Conservation (phyloP, 208 protist species). For the Leptomonas pyrrhocoris region DNA sequence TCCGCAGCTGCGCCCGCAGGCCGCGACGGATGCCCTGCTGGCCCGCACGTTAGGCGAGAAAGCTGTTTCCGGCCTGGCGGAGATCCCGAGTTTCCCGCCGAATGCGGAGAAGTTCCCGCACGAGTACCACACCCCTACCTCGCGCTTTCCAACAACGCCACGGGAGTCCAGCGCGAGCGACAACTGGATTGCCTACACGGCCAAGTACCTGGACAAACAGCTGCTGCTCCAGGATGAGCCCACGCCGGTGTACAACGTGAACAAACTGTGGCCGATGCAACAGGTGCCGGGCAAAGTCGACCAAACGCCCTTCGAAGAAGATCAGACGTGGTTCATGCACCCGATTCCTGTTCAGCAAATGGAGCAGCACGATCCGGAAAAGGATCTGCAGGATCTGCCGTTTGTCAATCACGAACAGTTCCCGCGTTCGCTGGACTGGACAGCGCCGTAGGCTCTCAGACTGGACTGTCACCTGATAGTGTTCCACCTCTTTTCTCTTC, state of each 20-base stretch:
- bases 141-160: conserved; percentile 77
- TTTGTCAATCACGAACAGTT: conserved; percentile 92
- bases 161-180: conserved; percentile 37
- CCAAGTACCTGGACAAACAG: conserved; percentile 84
- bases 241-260: conserved; percentile 77
- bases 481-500: neutral
- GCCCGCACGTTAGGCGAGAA: conserved; percentile 68
- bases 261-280: conserved; percentile 88
- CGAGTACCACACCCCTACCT: conserved; percentile 85
- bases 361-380: conserved; percentile 85
- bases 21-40: conserved; percentile 66
- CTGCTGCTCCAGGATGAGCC: conserved; percentile 64
- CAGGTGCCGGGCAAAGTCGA: conserved; percentile 86
- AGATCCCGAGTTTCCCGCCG: conserved; percentile 55
- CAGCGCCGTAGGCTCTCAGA: conserved; percentile 55
- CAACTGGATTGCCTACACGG: conserved; percentile 88
- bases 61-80: conserved; percentile 26
- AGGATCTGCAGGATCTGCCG: conserved; percentile 85
- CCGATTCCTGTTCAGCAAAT: conserved; percentile 87
- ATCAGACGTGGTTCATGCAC: conserved; percentile 89
- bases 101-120: conserved; percentile 84
- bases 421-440: conserved; percentile 85
- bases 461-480: neutral
- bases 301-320: conserved; percentile 89
- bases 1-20: conserved; percentile 72